Evolutionary conservation across 805 yeast species (phyloP).

Genomic region (Myxozyma neotropica): DNA sequence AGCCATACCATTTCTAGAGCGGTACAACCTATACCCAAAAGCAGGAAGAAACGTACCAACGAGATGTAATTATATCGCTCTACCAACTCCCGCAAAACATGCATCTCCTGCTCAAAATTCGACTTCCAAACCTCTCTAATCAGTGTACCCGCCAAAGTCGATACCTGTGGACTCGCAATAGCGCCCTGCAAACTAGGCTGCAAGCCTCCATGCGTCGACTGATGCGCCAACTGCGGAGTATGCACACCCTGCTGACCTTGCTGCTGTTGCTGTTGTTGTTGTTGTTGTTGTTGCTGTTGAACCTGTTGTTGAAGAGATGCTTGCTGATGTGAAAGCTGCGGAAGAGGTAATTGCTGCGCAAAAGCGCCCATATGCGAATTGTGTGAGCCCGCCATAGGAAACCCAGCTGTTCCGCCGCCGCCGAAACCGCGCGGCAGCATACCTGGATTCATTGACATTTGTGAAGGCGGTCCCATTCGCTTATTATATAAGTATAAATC

Average conservation of each 20-base stretch:
- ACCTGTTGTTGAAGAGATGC: slow-evolving; percentile 6
- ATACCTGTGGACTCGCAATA: slow-evolving; percentile 25
- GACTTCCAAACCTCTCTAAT: slow-evolving; percentile 47
- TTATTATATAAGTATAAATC: not conserved
- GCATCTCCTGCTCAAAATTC: slow-evolving; percentile 48
- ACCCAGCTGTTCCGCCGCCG: slow-evolving; percentile 7
- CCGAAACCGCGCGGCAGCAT: slow-evolving; percentile 17
- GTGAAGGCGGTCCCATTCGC: not conserved
- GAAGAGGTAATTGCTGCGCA: slow-evolving; percentile 17
- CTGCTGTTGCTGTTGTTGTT: slow-evolving; percentile 27
- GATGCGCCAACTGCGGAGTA: slow-evolving; percentile 32
- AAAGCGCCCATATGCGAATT: slow-evolving; percentile 13
- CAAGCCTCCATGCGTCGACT: slow-evolving; percentile 20
- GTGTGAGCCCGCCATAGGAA: slow-evolving; percentile 11
- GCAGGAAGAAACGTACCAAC: slow-evolving; percentile 13
- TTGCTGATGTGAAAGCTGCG: slow-evolving; percentile 5
- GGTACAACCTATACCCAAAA: slow-evolving; percentile 27
- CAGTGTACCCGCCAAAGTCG: slow-evolving; percentile 16
- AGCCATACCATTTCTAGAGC: slow-evolving; percentile 45
- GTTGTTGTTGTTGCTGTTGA: slow-evolving; percentile 10
- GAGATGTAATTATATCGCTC: slow-evolving; percentile 46
- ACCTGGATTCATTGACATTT: slow-evolving; percentile 4
- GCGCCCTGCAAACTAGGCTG: slow-evolving; percentile 32
- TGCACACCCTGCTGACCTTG: slow-evolving; percentile 26
- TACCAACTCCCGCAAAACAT: slow-evolving; percentile 43